Evolutionary conservation across 768 basidiomycete genomes (phyloP).

Genomic region (Agaricus blazei): DNA sequence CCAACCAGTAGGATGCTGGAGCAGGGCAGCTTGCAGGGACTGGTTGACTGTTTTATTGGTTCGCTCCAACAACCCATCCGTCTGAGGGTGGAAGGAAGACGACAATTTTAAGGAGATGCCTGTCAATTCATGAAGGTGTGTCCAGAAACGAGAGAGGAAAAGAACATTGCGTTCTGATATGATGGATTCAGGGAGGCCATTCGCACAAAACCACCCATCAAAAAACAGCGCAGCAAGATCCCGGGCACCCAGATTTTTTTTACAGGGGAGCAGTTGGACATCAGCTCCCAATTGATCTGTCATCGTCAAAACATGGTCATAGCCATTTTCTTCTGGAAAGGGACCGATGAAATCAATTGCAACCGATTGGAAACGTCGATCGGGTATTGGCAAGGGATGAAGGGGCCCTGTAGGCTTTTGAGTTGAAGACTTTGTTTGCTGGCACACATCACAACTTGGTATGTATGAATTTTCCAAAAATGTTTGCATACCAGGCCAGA

Average conservation of each 20-base stretch:
- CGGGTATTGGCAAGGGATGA: constrained; percentile 14
- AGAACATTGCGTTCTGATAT: constrained; percentile 26
- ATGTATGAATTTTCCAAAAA: constrained; percentile 30
- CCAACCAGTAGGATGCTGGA: constrained; percentile 23
- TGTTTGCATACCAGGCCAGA: constrained; percentile 31
- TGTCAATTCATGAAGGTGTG: neutral
- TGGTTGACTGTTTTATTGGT: constrained; percentile 23
- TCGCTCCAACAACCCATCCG: constrained; percentile 17
- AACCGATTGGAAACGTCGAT: neutral
- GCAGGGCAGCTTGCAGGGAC: constrained; percentile 14
- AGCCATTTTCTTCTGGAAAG: constrained; percentile 12
- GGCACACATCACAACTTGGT: constrained; percentile 26
- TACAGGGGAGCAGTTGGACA: constrained; percentile 7
- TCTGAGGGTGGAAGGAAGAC: constrained; percentile 8
- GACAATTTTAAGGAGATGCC: neutral
- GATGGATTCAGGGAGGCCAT: constrained; percentile 23
- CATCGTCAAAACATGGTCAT: constrained; percentile 13
- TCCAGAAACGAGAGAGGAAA: constrained; percentile 21
- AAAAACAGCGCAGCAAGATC: constrained; percentile 16
- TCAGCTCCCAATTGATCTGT: constrained; percentile 7
- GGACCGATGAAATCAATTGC: constrained; percentile 3
- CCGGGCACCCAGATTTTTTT: neutral
- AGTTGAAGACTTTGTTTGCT: constrained; percentile 29
- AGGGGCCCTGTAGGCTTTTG: constrained; percentile 25
- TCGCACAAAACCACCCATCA: constrained; percentile 22